Conservation (phyloP, 495 filamentous ascomycete species). For the Talaromyces thailandensis region DNA sequence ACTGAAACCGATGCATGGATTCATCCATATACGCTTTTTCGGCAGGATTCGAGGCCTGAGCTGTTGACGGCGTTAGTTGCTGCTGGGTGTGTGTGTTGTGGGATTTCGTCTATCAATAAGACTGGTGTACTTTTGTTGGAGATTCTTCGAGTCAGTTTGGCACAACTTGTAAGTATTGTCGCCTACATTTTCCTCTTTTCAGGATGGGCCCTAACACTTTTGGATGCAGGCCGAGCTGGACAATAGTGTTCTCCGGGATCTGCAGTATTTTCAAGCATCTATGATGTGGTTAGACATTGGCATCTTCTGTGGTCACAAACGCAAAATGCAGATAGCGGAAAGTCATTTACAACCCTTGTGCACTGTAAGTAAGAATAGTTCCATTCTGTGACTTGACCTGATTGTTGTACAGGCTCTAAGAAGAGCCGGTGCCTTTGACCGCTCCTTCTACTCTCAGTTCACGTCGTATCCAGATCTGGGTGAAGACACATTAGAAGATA, state of each 20-base stretch:
- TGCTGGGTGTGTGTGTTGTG: constrained; percentile 45
- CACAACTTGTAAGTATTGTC: constrained; percentile 32
- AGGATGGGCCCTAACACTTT: no score
- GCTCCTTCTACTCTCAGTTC: constrained; percentile 33
- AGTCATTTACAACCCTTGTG: constrained; percentile 40
- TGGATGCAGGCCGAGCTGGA: constrained; percentile 41
- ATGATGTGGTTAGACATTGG: constrained; percentile 48
- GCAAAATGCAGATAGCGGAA: constrained; percentile 58
- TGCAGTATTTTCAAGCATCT: constrained; percentile 45
- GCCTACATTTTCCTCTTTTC: no score
- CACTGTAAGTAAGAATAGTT: constrained; percentile 20
- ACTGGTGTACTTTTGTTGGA: constrained; percentile 53
- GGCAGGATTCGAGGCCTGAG: constrained; percentile 40
- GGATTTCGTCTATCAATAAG: constrained; percentile 42
- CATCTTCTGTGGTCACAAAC: constrained; percentile 50
- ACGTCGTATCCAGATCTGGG: constrained; percentile 28
- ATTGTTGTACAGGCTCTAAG: constrained; percentile 13
- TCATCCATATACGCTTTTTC: constrained; percentile 43
- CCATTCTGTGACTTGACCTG: not conserved
- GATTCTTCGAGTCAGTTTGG: constrained; percentile 31
- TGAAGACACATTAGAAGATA: constrained; percentile 34
- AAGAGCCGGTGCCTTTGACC: constrained; percentile 22
- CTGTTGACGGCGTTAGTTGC: constrained; percentile 43
- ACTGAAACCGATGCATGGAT: constrained; percentile 47
- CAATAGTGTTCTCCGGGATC: constrained; percentile 42